phyloP scores from a whole-genome alignment of 108 stramenopile genomes.

The Hondaea fermentalgiana region DNA sequence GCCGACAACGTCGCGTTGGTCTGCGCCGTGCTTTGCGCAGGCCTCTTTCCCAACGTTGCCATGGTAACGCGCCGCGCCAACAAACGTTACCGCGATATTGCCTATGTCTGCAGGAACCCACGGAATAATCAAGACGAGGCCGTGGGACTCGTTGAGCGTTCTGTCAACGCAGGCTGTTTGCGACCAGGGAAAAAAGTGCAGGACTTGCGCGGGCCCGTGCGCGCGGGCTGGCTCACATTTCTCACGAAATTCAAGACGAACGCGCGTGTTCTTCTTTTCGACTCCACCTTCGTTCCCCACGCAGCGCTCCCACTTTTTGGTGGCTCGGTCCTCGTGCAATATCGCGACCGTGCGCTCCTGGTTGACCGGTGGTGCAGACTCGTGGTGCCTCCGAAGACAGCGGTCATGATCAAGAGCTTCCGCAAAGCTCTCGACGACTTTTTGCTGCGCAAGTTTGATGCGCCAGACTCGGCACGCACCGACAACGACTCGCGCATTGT shows the following conservation, averaged over 20 bases:
- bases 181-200: background rate
- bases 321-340: background rate
- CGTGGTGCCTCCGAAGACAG: background rate
- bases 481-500: background rate
- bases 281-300: background rate
- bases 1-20: slow-evolving; percentile 57
- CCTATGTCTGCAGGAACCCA: background rate
- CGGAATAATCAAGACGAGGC: background rate
- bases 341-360: background rate
- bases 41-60: slow-evolving; percentile 80
- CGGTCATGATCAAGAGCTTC: background rate
- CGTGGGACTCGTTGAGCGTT: background rate
- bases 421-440: background rate
- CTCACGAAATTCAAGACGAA: background rate
- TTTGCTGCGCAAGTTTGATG: background rate
- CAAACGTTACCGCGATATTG: background rate
- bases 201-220: background rate
- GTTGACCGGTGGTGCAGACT: background rate
- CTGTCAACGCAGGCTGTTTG: background rate
- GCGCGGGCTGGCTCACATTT: background rate
- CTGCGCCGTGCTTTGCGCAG: slow-evolving; percentile 71
- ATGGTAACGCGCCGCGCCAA: background rate
- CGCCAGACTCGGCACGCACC: background rate
- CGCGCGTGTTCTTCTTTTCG: background rate
- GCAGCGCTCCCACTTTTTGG: background rate